Percentiles rank a stretch among this genome's conserved stretches.
These are phyloP conservation scores for Pseudocercospora pini-densiflorae DNA, from an alignment of 2,329 filamentous ascomycete genomes.

Conservation along the genomic window DNA sequence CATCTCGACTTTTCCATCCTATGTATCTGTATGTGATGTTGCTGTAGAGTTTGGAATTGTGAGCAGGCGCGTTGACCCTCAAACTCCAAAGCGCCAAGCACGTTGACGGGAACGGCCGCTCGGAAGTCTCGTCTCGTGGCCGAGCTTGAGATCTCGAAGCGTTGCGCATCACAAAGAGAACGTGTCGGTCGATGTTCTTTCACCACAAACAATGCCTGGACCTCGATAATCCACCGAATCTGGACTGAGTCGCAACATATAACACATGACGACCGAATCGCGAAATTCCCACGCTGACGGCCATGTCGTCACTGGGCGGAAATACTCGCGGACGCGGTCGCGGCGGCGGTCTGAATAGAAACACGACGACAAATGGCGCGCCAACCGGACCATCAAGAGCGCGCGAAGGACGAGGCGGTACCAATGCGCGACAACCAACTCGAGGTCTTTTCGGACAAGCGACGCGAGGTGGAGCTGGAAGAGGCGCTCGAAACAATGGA, in stretches of 20 bases:
- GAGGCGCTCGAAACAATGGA: slow-evolving; percentile 12
- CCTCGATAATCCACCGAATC: slow-evolving; percentile 11
- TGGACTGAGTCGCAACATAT: slow-evolving; percentile 6
- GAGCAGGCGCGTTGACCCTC: neutral
- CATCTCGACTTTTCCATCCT: neutral
- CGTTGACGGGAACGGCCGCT: neutral
- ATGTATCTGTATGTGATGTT: neutral
- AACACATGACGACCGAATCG: slow-evolving; percentile 27
- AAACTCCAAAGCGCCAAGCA: neutral
- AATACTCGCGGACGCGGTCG: slow-evolving; percentile 27
- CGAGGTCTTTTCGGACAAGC: slow-evolving; percentile 11
- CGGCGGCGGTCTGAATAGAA: slow-evolving; percentile 19
- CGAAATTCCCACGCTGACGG: slow-evolving; percentile 21
- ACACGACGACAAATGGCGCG: slow-evolving; percentile 9
- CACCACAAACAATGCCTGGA: slow-evolving; percentile 12
- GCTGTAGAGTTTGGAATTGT: neutral
- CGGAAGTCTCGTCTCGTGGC: neutral
- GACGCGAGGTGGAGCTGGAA: neutral
- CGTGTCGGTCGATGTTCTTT: neutral
- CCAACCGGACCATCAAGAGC: slow-evolving; percentile 13
- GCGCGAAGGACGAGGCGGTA: slow-evolving; percentile 16
- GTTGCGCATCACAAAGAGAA: neutral
- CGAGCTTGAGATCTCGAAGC: neutral
- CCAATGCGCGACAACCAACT: slow-evolving; percentile 9
- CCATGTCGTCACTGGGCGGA: slow-evolving; percentile 29